Percentiles rank a stretch among this genome's conserved stretches.
phyloP scores from a whole-genome alignment of 495 filamentous ascomycete species.

The Talaromyces proteolyticus region DNA sequence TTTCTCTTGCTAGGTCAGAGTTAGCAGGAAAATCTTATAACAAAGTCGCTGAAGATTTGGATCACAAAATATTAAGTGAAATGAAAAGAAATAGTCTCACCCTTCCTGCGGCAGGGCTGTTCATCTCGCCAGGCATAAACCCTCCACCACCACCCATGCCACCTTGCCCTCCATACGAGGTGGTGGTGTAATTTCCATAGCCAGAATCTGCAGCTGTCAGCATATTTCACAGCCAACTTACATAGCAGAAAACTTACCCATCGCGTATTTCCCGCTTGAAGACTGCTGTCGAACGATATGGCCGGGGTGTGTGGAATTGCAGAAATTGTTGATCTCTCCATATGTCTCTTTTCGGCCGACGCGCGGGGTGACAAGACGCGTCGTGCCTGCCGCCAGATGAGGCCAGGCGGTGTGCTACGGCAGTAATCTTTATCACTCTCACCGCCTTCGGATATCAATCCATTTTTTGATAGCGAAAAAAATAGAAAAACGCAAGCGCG shows the following conservation, averaged over 20 bases:
- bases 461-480: conserved; percentile 20
- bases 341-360: conserved; percentile 21
- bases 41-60: not conserved
- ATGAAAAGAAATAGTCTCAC: conserved; percentile 11
- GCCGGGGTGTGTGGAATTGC: not conserved
- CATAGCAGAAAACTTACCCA: conserved; percentile 21
- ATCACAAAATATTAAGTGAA: not conserved
- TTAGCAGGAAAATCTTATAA: conserved; percentile 13
- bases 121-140: conserved; percentile 52
- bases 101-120: conserved; percentile 40
- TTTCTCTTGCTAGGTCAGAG: conserved; percentile 39
- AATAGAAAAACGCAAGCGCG: conserved; percentile 5
- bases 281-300: not conserved
- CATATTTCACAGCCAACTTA: not conserved
- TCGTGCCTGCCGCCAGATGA: conserved; percentile 21
- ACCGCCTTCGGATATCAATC: conserved; percentile 27
- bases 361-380: conserved; percentile 28
- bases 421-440: conserved; percentile 21
- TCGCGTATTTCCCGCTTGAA: conserved; percentile 9
- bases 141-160: conserved; percentile 61
- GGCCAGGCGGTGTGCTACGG: conserved; percentile 19
- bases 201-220: conserved; percentile 2
- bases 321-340: conserved; percentile 1
- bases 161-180: conserved; percentile 54
- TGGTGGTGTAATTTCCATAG: conserved; percentile 38